phyloP scores from a whole-genome alignment of 495 filamentous ascomycete genomes.

The Penicillium daleae region DNA sequence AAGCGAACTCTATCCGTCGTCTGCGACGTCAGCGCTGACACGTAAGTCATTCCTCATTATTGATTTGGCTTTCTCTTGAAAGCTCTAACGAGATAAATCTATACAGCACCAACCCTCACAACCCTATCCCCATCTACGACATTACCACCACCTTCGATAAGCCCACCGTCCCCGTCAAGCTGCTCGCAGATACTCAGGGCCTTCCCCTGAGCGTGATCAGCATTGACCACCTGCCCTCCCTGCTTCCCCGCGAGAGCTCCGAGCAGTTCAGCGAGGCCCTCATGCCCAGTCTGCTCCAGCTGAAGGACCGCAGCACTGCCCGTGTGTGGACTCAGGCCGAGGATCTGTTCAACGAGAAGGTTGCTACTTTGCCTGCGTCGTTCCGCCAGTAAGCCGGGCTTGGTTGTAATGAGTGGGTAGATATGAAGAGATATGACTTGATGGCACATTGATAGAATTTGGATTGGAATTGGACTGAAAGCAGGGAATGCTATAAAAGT shows the following conservation, averaged over 20 bases:
- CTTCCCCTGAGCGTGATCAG: slow-evolving; percentile 76
- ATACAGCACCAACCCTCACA: slow-evolving; percentile 66
- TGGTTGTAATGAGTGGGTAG: neutral
- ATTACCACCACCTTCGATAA: slow-evolving; percentile 80
- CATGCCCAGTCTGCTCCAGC: slow-evolving; percentile 74
- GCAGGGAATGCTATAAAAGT: slow-evolving; percentile 25
- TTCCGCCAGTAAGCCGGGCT: slow-evolving; percentile 19
- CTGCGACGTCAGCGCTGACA: slow-evolving; percentile 83
- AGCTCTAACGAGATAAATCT: neutral
- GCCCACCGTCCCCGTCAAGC: slow-evolving; percentile 74
- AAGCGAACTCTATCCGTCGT: slow-evolving; percentile 79
- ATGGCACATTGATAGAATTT: slow-evolving; percentile 28
- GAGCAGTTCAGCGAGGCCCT: slow-evolving; percentile 85
- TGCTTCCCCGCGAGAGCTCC: slow-evolving; percentile 83
- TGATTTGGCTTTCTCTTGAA: neutral
- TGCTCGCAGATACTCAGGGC: slow-evolving; percentile 51
- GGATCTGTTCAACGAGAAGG: slow-evolving; percentile 84
- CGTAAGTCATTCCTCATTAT: slow-evolving; percentile 33
- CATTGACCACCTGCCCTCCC: slow-evolving; percentile 89
- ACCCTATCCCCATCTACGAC: slow-evolving; percentile 83
- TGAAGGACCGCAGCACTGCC: slow-evolving; percentile 72
- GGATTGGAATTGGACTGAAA: slow-evolving; percentile 4
- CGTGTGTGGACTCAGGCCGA: slow-evolving; percentile 85
- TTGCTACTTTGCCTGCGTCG: slow-evolving; percentile 65
- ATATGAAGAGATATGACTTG: slow-evolving; percentile 23